Evolutionary conservation across 768 basidiomycete genomes (phyloP), one percentile per base, ranked within the genome.

Genomic region (Harrya chromipes): DNA sequence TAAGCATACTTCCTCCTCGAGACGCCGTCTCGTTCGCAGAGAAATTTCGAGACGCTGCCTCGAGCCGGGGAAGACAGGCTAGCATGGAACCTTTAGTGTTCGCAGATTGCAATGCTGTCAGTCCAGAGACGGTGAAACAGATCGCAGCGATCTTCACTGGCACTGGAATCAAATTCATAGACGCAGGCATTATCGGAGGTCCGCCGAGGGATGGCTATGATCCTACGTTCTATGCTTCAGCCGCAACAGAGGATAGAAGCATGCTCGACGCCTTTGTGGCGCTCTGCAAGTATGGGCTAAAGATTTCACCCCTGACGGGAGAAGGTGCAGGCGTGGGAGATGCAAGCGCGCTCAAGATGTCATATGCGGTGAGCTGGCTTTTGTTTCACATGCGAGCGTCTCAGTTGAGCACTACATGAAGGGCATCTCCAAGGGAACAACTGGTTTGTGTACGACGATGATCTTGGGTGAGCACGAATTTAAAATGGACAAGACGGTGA

Each of bases 321-420:
- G 75, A 78, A 46, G 76, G 74, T 24, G 69, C 70, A 1, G 74
- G 74, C 3, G 68, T 81, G 20, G 80, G 82, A 5, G 80, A 78
- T 54, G 82, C 81, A 2, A 83, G 81, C 52, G 80, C 80, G 6
- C 60, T 83, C 51, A 84, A 84, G 65, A 81, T 82, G 81, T 79
- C 80, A 17, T 81, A 84, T 64, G 78, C 77, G 42, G 81, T 82
- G 46, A 59, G 76, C 66, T n/a, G 41, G 20, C 36, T 50, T 49
- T 36, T 34, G 23, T 45, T 46, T 34, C 3, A 13, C 14, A 42
- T 37, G 29, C 43, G 40, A 50, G 16, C 36, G 38, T 16, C 17
- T 17, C 20, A 34, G 21, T 39, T 56, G 42, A 45, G 33, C 12
- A 13, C n/a, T 5, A 40, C 24, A 12, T 38, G 33, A 55, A 82